Evolutionary conservation across 805 yeast genomes (phyloP).

Genomic region (Myxozyma melibiosi): DNA sequence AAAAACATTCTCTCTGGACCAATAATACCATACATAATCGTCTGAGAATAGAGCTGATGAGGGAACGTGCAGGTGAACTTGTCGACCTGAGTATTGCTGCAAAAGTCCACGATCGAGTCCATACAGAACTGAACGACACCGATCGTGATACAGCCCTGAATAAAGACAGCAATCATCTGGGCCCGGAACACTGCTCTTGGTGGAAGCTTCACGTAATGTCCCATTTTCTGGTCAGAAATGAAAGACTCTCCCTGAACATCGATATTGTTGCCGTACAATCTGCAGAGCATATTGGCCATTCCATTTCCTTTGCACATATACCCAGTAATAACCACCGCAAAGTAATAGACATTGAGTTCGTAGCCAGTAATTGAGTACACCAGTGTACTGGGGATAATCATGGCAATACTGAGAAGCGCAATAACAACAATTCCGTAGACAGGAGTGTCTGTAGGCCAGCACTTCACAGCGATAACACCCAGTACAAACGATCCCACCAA

Average conservation of each 20-base stretch:
- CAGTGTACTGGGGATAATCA: slow-evolving; percentile 39
- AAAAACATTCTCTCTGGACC: slow-evolving; percentile 64
- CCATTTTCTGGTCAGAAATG: slow-evolving; percentile 58
- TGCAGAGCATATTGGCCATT: slow-evolving; percentile 54
- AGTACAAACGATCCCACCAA: slow-evolving; percentile 46
- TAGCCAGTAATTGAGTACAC: slow-evolving; percentile 46
- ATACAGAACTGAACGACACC: slow-evolving; percentile 12
- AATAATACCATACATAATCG: slow-evolving; percentile 56
- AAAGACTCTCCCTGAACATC: slow-evolving; percentile 66
- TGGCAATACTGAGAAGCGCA: slow-evolving; percentile 38
- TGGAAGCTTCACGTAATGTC: slow-evolving; percentile 52
- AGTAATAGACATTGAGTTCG: slow-evolving; percentile 43
- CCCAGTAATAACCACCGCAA: slow-evolving; percentile 28
- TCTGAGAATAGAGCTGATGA: slow-evolving; percentile 12
- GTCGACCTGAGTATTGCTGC: slow-evolving; percentile 11
- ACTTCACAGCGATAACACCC: slow-evolving; percentile 46
- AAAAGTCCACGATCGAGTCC: slow-evolving; percentile 3
- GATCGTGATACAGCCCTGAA: slow-evolving; percentile 12
- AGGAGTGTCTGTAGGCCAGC: slow-evolving; percentile 45
- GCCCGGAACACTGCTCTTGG: slow-evolving; percentile 48
- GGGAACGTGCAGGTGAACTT: slow-evolving; percentile 20
- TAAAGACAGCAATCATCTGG: slow-evolving; percentile 33
- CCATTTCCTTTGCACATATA: slow-evolving; percentile 52
- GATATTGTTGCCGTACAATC: slow-evolving; percentile 58
- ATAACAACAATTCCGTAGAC: slow-evolving; percentile 38